A percentile compares a stretch with the other conserved stretches of the same genome.
Evolutionary conservation across 1,139 yeast species (phyloP).

Genomic region (Kodamaea ohmeri): DNA sequence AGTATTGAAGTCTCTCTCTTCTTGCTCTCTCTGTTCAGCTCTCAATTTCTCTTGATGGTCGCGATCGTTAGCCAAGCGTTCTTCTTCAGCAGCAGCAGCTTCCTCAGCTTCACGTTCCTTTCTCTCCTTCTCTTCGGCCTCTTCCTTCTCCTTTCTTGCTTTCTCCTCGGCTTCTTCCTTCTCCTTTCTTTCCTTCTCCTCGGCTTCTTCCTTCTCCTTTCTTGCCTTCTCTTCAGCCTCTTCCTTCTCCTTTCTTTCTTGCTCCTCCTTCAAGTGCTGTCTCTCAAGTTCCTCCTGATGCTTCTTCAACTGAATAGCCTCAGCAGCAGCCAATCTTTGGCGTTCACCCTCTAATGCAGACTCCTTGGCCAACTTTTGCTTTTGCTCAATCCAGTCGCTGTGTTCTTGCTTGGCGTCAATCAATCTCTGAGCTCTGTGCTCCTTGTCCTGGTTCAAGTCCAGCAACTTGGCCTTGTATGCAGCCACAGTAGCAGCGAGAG

Average conservation of each 20-base stretch:
- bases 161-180: slow-evolving; percentile 17
- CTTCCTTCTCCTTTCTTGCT: slow-evolving; percentile 11
- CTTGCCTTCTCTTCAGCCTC: slow-evolving; percentile 30
- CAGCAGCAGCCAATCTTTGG: slow-evolving; percentile 45
- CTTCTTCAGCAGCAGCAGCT: slow-evolving; percentile 20
- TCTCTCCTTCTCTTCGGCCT: slow-evolving; percentile 14
- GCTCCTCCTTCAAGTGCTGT: slow-evolving; percentile 32
- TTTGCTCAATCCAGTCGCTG: slow-evolving; percentile 45
- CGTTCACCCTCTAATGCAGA: slow-evolving; percentile 44
- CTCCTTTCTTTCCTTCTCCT: slow-evolving; percentile 12
- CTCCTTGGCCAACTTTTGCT: slow-evolving; percentile 36
- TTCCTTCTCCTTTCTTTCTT: slow-evolving; percentile 30
- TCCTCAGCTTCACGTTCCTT: slow-evolving; percentile 15
- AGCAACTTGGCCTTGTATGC: slow-evolving; percentile 46
- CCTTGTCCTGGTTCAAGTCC: slow-evolving; percentile 40
- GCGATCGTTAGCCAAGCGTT: slow-evolving; percentile 24
- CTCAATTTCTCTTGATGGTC: slow-evolving; percentile 29
- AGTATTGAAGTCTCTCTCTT: slow-evolving; percentile 25
- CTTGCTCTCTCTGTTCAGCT: slow-evolving; percentile 27
- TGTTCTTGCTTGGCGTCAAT: slow-evolving; percentile 42
- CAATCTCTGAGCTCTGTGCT: slow-evolving; percentile 35
- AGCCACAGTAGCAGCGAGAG: slow-evolving; percentile 41
- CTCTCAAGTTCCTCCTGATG: slow-evolving; percentile 48
- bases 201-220: slow-evolving; percentile 29
- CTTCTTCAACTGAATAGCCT: slow-evolving; percentile 47